phyloP scores from a whole-genome alignment of 2,329 filamentous ascomycete species.

The Kalmusia sp. region DNA sequence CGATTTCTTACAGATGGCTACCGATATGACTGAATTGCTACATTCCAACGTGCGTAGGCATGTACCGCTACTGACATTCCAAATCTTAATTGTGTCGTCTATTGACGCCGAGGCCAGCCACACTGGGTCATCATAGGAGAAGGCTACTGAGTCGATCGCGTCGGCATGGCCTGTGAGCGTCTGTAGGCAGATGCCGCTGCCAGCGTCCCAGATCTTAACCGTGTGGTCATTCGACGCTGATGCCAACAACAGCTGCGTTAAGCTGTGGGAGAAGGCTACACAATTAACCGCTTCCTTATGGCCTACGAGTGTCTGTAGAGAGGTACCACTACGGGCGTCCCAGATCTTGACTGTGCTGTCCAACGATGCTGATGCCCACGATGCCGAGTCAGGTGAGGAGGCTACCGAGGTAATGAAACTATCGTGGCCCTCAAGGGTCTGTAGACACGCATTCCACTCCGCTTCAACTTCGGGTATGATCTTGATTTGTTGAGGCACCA shows the following conservation, averaged over 20 bases:
- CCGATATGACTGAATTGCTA: no score
- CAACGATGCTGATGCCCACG: constrained; percentile 19
- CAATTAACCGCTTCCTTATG: constrained; percentile 5
- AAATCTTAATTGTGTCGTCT: no score
- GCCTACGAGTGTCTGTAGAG: constrained; percentile 13
- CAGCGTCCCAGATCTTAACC: constrained; percentile 12
- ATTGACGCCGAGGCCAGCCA: no score
- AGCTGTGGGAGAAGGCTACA: constrained; percentile 21
- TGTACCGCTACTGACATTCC: no score
- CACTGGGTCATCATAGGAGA: neutral
- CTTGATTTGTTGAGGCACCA: constrained; percentile 8
- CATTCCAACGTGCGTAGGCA: no score
- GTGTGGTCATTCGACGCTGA: constrained; percentile 18
- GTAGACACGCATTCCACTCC: constrained; percentile 18
- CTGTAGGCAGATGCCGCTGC: constrained; percentile 1
- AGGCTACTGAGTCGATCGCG: neutral
- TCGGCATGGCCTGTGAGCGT: neutral
- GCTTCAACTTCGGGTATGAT: constrained; percentile 12
- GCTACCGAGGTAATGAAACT: constrained; percentile 67
- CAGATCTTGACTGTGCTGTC: constrained; percentile 22
- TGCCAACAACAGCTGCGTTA: constrained; percentile 20
- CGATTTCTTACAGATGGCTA: no score
- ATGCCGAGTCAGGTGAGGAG: constrained; percentile 20
- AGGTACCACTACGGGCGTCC: constrained; percentile 13
- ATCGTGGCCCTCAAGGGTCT: constrained; percentile 13